Base-by-base conservation (phyloP, 169 alveolate genomes). In the Cryptosporidium ubiquitum region DNA sequence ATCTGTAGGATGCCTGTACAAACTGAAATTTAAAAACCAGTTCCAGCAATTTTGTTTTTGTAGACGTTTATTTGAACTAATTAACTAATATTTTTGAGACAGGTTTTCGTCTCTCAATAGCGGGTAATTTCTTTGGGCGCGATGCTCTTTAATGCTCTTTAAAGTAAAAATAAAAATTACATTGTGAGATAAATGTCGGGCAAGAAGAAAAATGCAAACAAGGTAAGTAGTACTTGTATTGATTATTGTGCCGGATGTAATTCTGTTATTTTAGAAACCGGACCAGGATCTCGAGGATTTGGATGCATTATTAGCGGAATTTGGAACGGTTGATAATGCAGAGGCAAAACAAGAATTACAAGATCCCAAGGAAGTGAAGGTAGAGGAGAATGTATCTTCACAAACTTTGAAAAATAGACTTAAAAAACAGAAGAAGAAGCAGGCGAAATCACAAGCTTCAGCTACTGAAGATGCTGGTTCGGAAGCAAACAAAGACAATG, bases 231-330 rank as follows among this genome's bases (percentile, higher is more conserved):
- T 29, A 69, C 58, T 18, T 69, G 3, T 26, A 40, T 20, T 18
- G 18, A 9, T 69, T 29, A 5, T 20, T 44, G 26, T 1, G 5
- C 37, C 18, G 39, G 42, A 2, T n/a, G 7, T 23, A 40, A 7
- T 52, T 7, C 10, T 66, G 33, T 44, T 40, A 3, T 40, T 61
- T 35, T 23, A 58, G 73, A 61, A 39, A 23, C 35, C 23, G 7
- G 68, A 61, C n/a, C 85, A 73, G 58, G 89, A 79, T 26, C 40
- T 79, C 5, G 89, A 60, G 23, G 89, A 79, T 26, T 79, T 79
- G 75, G 89, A 79, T 29, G 73, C 89, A 16, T 29, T 79, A 29
- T 79, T 79, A 66, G 89, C 89, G n/a, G 89, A 79, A 31, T 42
- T 79, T 42, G 75, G 75, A 0, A 61, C 89, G 6, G 39, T 23